Base-by-base conservation (phyloP, 305 asterid genomes). In the Ilex paraguariensis region DNA sequence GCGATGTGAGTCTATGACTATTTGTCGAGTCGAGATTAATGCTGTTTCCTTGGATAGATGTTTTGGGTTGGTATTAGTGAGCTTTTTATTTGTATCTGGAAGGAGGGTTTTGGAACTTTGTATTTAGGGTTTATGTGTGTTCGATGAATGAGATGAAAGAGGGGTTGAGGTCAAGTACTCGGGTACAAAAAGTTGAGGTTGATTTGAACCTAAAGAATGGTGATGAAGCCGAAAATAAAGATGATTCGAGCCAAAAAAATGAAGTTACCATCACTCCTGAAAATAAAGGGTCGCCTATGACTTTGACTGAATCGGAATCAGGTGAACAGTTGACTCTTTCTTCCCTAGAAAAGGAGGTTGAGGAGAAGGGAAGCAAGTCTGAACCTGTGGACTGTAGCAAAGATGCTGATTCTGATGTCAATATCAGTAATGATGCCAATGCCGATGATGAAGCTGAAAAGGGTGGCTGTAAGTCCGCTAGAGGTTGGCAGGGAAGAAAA, bases 191-290 rank as follows among this genome's bases (percentile, higher is more conserved):
- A 48, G 82, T 70, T 60, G 76, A 63, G 71, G 62, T 91, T 83
- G 95, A 91, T 82, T 87, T 87, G 87, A 87, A 86, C 74, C 73
- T 71, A 55, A 93, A 71, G 15, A 36, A 36, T 36, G 42, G 42
- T 8, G 42, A 36, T 36, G 9, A 8, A 36, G 42, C 42, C 9
- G 9, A 36, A 36, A 36, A 36, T 36, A 36, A 36, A 8, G 9
- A 36, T 36, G 9, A 36, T 36, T 36, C 42, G 9, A 36, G 42
- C 42, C 6, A 36, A 36, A 36, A 36, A 36, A 36, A 1, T 36
- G 9, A 36, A 36, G 42, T 4, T 36, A 36, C 42, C 9, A 36
- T 36, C 9, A 8, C 42, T 36, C 5, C 7, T 36, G 42, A 36
- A 36, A 36, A 8, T 5, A 36, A 36, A 36, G 42, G 42, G 42